Evolutionary conservation across 208 protist species (phyloP).

Genomic region (Porcisia hertigi): DNA sequence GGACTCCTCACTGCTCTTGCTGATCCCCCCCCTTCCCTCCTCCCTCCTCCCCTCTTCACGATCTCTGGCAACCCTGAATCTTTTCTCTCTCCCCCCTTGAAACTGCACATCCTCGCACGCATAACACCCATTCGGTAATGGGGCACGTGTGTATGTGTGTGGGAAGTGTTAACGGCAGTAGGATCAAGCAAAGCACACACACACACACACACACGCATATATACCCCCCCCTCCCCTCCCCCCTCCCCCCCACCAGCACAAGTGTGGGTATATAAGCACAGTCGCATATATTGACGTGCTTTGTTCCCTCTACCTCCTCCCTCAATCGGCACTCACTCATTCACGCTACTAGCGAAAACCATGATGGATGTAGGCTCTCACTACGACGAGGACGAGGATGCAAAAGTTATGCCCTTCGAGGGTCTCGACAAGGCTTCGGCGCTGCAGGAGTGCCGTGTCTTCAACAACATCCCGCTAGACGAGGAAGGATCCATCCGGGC

Average conservation of each 20-base stretch:
- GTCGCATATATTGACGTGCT: not conserved
- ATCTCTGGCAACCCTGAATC: not conserved
- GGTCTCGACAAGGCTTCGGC: slow-evolving; percentile 93
- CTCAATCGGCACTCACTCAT: not conserved
- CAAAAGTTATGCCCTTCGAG: slow-evolving; percentile 89
- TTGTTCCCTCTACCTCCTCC: not conserved
- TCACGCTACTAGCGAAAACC: not conserved
- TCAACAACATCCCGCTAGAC: slow-evolving; percentile 93
- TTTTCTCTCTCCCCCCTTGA: not conserved
- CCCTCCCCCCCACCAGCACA: too few relatives aligned
- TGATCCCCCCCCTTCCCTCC: not conserved
- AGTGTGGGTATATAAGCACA: not conserved
- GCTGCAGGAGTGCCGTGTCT: slow-evolving; percentile 95
- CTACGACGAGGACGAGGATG: slow-evolving; percentile 83
- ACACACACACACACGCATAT: not conserved
- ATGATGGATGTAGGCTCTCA: slow-evolving; percentile 29
- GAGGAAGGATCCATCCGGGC: slow-evolving; percentile 83
- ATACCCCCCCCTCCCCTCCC: not conserved
- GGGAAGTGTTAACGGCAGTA: too few relatives aligned
- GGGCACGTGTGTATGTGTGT: too few relatives aligned
- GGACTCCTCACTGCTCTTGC: not conserved
- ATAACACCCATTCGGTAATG: too few relatives aligned
- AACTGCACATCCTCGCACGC: too few relatives aligned
- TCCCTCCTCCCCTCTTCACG: not conserved
- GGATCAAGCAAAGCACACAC: not conserved